Evolutionary conservation across 257 asterid species (phyloP), one percentile per base, ranked within the genome.

Genomic region (Forsythia viridissima): DNA sequence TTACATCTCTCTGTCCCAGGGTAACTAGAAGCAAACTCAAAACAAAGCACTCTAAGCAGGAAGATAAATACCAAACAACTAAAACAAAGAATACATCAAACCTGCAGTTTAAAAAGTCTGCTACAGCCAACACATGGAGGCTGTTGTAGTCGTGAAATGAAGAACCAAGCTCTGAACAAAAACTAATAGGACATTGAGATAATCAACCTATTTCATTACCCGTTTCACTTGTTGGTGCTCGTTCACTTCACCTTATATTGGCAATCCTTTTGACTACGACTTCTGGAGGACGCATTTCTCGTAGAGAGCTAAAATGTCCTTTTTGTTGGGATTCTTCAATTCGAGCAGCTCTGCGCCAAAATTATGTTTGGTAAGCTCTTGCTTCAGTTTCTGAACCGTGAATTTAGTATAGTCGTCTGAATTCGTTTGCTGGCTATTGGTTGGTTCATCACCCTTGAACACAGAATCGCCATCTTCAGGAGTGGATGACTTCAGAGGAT

Each of bases 381-480:
- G 95, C 87, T 79, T 94, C 88, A 94, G 90, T 81, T 79, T 88
- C 82, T 74, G 91, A 13, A 90, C 75, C 0, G 96, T 93, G 63
- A 88, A 86, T 84, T 77, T 93, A 11, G 90, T 86, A 75, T 91
- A 87, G 85, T 94, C 97, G 73, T 88, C 92, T 3, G 73, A 2
- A 73, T 71, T 87, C 39, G 87, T 80, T 70, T 90, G 92, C 81
- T 86, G 97, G 87, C 97, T 89, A 75, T 40, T 74, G 21, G 88
- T 82, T 18, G 77, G 90, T 59, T 91, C 98, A 3, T 86, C 92
- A 20, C 91, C 93, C 86, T 81, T 81, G 80, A 85, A 93, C 40
- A 85, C 90, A 0, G 98, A 94, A 65, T 92, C 99, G 24, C 97
- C 99, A 69, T 93, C 98, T 82, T 94, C 99, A n/a, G 94, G 96